Evolutionary conservation across 2,329 filamentous ascomycete genomes (phyloP).

Genomic region (Delphinella strobiligena): DNA sequence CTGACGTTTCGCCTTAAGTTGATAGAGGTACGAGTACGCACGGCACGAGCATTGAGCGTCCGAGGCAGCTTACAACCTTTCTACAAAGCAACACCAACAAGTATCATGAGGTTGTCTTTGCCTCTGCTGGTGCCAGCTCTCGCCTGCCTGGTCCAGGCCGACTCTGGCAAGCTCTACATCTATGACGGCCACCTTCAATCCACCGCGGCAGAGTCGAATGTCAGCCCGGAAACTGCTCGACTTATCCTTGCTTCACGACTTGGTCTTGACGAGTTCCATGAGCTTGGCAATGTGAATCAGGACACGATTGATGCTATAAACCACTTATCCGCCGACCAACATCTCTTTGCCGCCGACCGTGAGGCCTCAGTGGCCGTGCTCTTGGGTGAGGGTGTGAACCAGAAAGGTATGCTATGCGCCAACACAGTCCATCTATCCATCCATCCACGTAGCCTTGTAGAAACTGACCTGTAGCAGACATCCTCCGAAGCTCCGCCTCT

Average conservation of each 20-base stretch:
- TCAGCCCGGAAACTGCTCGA: conserved; percentile 29
- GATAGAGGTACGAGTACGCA: too few relatives aligned
- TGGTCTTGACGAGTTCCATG: conserved; percentile 37
- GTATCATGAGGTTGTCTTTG: conserved; percentile 34
- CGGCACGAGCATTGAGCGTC: too few relatives aligned
- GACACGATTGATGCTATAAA: conserved; percentile 35
- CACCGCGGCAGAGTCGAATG: conserved; percentile 6
- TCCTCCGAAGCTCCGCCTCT: conserved; percentile 1
- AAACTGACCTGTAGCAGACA: neutral
- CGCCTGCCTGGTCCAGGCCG: conserved; percentile 20
- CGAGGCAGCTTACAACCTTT: too few relatives aligned
- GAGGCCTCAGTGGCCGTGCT: conserved; percentile 15
- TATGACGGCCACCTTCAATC: conserved; percentile 19
- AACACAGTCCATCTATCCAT: too few relatives aligned
- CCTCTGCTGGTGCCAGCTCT: conserved; percentile 28
- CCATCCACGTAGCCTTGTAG: too few relatives aligned
- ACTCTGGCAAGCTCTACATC: conserved; percentile 25
- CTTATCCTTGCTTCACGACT: conserved; percentile 39
- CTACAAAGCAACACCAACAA: conserved; percentile 5
- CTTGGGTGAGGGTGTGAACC: conserved; percentile 10
- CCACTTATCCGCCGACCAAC: conserved; percentile 29
- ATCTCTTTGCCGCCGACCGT: conserved; percentile 24
- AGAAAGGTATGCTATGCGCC: conserved; percentile 12
- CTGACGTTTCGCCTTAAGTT: too few relatives aligned
- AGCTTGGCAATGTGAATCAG: conserved; percentile 26